Base-by-base conservation (phyloP, 192 early-diverging fungal species). In the Pilaira anomala region DNA sequence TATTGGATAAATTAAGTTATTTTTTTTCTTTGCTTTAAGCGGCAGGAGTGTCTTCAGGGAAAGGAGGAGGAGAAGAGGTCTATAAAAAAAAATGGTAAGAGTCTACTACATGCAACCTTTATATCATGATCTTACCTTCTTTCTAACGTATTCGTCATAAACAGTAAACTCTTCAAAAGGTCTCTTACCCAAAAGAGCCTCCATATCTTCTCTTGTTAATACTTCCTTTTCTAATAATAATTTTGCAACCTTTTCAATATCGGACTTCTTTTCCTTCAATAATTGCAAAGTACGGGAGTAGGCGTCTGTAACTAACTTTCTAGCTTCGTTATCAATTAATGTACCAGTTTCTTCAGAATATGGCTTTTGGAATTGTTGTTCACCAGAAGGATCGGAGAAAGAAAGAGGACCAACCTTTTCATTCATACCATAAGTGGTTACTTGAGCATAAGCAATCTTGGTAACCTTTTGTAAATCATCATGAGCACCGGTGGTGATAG, bases 391-490 rank as follows among this genome's bases (percentile, higher is more conserved):
- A 58, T 87, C 83, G 1, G 83, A 78, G 64, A 87, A 99, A 14
- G 88, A 91, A 48, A 99, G 71, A 60, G 94, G 89, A 13, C 97
- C 97, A 3, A 99, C 72, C 33, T 80, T 79, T 36, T 78, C 65
- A 71, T 90, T 95, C 97, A 99, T 99, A 29, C 97, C 97, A 71
- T 96, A 98, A 33, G 86, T 87, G 42, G 93, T 83, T 18, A 99
- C 87, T 75, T 95, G 92, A 8, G 93, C 93, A 74, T 99, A 99
- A 13, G 97, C 97, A 87, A 93, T 88, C 75, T 90, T 91, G 14
- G 95, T 98, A 13, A 99, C 95, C 74, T 96, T 96, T 72, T 97
- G 87, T 66, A 99, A 77, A 80, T 99, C 97, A 69, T 99, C 97
- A n/a, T 87, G 87, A 2, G 97, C 97, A 39, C 97, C 97, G 2